Base-by-base conservation (phyloP, 2,329 filamentous ascomycete genomes). In the Parastagonospora nodorum region DNA sequence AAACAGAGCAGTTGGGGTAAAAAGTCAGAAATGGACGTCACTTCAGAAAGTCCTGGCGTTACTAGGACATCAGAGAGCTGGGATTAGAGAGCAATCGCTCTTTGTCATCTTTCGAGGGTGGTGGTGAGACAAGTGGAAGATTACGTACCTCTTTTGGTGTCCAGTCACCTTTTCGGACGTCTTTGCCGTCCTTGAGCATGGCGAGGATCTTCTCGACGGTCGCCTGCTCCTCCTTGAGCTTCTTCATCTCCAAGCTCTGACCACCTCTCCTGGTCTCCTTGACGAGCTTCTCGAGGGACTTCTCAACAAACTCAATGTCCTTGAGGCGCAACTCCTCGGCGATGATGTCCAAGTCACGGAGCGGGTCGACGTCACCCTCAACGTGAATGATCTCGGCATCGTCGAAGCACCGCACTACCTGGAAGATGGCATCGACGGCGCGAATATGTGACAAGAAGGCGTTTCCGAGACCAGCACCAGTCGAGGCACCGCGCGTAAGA, bases 321-420 rank as follows among this genome's bases (percentile, higher is more conserved):
- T 99, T 99, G 76, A 97, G 87, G 58, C 93, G 87, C 71, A 99
- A 81, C 80, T 99, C 94, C 73, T 97, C 92, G 75, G 88, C 91
- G 78, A 99, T 97, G 75, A 99, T 99, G 71, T 91, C 89, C 64
- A 99, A 78, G 82, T 99, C 94, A 72, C 94, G 88, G 54, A 89
- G 85, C 30, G 94, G 95, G 78, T 99, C 90, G 67, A 99, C 95
- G 69, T 99, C 94, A 74, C 94, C 95, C 82, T 99, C 95, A 61
- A 99, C 92, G 84, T 99, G 94, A 68, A 97, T 97, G 69, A 99
- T 99, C 79, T 99, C 94, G 53, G 93, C 94, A 82, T 99, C 94
- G 73, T 99, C 95, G 78, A 99, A 97, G 80, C 90, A 96, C 68
- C 92, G 88, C 32, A 97, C 92, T 38, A 97, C 92, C 77, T 96